Evolutionary conservation across 2,329 filamentous ascomycete species (phyloP), one percentile per base, ranked within the genome.

Genomic region (Sporothrix brasiliensis): DNA sequence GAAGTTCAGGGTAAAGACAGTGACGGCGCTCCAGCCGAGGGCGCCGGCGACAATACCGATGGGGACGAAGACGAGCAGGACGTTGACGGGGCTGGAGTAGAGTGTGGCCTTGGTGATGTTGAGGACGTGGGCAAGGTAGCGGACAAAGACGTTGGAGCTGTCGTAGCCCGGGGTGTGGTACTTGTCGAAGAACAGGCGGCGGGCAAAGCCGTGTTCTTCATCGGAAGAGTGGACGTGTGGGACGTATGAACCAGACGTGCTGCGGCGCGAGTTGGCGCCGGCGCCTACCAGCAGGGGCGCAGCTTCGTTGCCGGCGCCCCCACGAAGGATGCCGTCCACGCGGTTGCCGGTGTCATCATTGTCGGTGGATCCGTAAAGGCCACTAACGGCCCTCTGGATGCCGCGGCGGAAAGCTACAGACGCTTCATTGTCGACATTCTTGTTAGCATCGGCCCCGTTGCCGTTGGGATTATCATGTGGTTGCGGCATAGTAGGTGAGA

Each of bases 1-100:
- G 81, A 93, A 93, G 81, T 94, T 94, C 78, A 93, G 85, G 65
- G 88, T 83, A 79, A 94, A 94, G 74, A 93, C 86, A 69, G 86
- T 85, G 13, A 88, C 87, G 0, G 91, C 85, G 76, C 85, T 83
- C 88, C 90, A 91, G 61, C 83, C 81, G 72, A 87, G 76, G 16
- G 82, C 80, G 71, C 90, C 91, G 71, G 91, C 88, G 68, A 89
- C 76, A 73, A 94, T 91, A 72, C 91, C 91, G 54, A 92, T 79
- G 11, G 91, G 91, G 10, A 93, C 92, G 76, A 90, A 89, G 72
- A 92, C 83, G 73, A 95, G 88, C 69, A 90, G 84, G 74, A 90
- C 85, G 78, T 94, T 94, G 78, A 88, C 83, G 78, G 86, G 87
- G 75, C 87, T 88, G 79, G 86, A 88, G 72, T 87, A 76, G 52